Conservation (phyloP, 345 rosid genomes). For the Sonneratia alba region DNA sequence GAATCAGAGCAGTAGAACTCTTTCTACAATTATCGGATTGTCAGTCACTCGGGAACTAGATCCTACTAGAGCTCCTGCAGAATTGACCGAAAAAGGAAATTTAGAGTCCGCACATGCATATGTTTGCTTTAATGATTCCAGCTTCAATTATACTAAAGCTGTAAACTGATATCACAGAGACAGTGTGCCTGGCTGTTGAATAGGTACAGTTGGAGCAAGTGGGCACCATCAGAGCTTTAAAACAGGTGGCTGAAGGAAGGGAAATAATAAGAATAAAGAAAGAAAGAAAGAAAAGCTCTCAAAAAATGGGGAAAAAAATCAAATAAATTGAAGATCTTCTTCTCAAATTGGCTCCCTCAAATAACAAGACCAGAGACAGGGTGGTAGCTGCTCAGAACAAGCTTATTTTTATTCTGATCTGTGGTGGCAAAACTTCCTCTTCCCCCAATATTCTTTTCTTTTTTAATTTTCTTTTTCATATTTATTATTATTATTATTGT, state of each 20-base stretch:
- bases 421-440: slow-evolving; percentile 18
- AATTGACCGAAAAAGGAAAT: no score
- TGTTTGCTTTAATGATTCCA: background rate
- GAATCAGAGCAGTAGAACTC: no score
- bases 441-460: slow-evolving; percentile 10
- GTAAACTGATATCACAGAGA: slow-evolving; percentile 41
- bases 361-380: slow-evolving; percentile 11
- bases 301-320: background rate
- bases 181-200: slow-evolving; percentile 69
- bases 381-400: slow-evolving; percentile 40
- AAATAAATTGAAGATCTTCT: background rate
- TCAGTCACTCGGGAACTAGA: no score
- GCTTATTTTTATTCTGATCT: slow-evolving; percentile 33
- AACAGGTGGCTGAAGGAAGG: slow-evolving; percentile 15
- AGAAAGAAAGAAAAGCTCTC: background rate
- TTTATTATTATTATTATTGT: background rate
- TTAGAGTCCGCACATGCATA: background rate
- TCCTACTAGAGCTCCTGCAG: no score
- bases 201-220: slow-evolving; percentile 27
- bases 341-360: slow-evolving; percentile 14
- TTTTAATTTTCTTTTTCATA: background rate
- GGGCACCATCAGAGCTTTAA: slow-evolving; percentile 21
- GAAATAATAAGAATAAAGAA: background rate
- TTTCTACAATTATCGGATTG: no score
- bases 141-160: background rate